Percentiles rank a stretch among this genome's conserved stretches.
phyloP scores from a whole-genome alignment of 2,329 filamentous ascomycete genomes.

The Neonectria sp. region DNA sequence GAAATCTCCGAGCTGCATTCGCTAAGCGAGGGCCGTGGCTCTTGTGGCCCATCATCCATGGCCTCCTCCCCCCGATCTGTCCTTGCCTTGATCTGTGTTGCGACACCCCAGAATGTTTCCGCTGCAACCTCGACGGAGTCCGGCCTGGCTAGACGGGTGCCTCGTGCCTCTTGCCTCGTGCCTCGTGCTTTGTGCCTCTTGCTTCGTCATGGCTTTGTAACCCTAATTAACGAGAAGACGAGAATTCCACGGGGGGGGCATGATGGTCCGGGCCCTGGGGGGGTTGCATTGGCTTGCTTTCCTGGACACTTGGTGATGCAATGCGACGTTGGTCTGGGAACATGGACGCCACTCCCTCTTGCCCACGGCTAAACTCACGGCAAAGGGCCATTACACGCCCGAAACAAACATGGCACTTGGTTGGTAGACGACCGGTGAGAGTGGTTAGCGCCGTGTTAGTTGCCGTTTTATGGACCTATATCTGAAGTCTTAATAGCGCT shows the following conservation, averaged over 20 bases:
- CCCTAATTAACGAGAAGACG: constrained; percentile 16
- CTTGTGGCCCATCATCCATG: constrained; percentile 12
- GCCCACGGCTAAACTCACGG: constrained; percentile 41
- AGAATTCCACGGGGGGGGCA: constrained; percentile 39
- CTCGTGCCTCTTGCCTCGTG: constrained; percentile 1
- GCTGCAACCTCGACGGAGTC: constrained; percentile 32
- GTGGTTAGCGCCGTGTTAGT: constrained; percentile 44
- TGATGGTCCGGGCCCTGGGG: constrained; percentile 33
- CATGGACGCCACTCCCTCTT: constrained; percentile 28
- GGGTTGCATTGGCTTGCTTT: constrained; percentile 43
- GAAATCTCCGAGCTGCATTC: constrained; percentile 49
- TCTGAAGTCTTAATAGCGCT: constrained; percentile 43
- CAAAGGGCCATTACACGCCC: constrained; percentile 31
- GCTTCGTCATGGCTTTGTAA: constrained; percentile 49
- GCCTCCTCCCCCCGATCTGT: constrained; percentile 38
- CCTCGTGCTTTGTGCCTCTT: constrained; percentile 32
- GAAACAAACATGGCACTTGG: constrained; percentile 45
- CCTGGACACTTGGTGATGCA: constrained; percentile 38
- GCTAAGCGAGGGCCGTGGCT: constrained; percentile 37
- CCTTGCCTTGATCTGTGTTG: constrained; percentile 34
- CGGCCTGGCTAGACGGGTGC: constrained; percentile 4
- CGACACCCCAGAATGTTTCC: constrained; percentile 39
- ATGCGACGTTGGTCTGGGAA: constrained; percentile 44
- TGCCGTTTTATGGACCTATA: constrained; percentile 49
- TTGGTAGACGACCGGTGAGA: constrained; percentile 39